phyloP scores from a whole-genome alignment of 1,284 basidiomycete genomes.

The Thelephora terrestris region DNA sequence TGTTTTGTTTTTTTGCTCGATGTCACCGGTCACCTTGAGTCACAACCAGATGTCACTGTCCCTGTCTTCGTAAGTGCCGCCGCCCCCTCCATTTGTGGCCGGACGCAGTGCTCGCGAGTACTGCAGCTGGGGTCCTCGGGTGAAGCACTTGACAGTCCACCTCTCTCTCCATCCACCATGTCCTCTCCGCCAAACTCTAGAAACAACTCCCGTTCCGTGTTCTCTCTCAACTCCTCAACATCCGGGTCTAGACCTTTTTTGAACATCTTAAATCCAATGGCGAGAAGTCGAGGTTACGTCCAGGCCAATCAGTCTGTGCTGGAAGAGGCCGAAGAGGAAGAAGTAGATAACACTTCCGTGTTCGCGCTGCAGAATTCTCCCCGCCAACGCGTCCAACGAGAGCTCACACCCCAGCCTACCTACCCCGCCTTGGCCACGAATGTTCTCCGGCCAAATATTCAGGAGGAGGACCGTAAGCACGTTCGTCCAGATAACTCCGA shows the following conservation, averaged over 20 bases:
- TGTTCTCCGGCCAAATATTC: constrained; percentile 54
- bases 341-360: constrained; percentile 27
- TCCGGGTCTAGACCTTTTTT: constrained; percentile 55
- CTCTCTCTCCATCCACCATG: background rate
- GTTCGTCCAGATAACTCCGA: constrained; percentile 30
- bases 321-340: constrained; percentile 51
- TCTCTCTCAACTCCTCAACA: constrained; percentile 34
- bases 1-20: background rate
- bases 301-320: constrained; percentile 56
- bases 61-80: background rate
- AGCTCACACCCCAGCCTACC: too few species aligned
- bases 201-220: constrained; percentile 33
- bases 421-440: constrained; percentile 37
- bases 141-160: background rate
- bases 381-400: too few species aligned
- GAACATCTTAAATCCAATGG: constrained; percentile 75
- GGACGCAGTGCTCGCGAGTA: background rate
- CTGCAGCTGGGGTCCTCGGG: background rate
- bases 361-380: constrained; percentile 5
- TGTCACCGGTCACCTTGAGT: background rate
- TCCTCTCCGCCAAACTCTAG: constrained; percentile 18
- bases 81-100: background rate
- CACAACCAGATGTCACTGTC: background rate
- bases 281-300: constrained; percentile 48
- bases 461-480: constrained; percentile 43